phyloP scores from a whole-genome alignment of 257 asterid genomes.

The Capsicum rhomboideum region DNA sequence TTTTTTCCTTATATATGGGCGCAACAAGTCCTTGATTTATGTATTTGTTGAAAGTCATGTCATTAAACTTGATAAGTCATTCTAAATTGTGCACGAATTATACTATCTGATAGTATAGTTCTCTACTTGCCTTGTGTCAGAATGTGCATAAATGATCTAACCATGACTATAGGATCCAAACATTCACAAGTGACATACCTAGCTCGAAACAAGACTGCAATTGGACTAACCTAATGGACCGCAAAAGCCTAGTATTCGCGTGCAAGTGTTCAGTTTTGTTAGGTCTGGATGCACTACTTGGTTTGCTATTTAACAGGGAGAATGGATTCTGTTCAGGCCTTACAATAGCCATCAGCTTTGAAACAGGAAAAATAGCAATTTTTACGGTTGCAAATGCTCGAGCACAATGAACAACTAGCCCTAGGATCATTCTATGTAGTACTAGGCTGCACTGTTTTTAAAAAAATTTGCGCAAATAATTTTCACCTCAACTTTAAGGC shows the following conservation, averaged over 20 bases:
- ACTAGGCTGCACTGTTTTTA: slow-evolving; percentile 40
- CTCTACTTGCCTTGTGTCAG: slow-evolving; percentile 49
- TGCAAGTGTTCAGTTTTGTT: slow-evolving; percentile 48
- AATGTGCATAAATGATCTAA: slow-evolving; percentile 14
- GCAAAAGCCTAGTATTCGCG: slow-evolving; percentile 30
- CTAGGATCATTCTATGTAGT: slow-evolving; percentile 56
- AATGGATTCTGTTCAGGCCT: slow-evolving; percentile 39
- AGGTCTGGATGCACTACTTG: slow-evolving; percentile 44
- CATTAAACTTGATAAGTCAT: too few relatives aligned
- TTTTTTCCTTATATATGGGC: too few relatives aligned
- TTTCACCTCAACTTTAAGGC: background rate
- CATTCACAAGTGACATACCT: slow-evolving; percentile 2
- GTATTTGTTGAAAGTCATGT: too few relatives aligned
- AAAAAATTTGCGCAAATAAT: background rate
- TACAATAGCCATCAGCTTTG: slow-evolving; percentile 51
- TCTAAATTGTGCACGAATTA: too few relatives aligned
- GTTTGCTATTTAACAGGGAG: slow-evolving; percentile 33
- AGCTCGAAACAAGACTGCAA: background rate
- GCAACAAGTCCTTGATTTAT: too few relatives aligned
- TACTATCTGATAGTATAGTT: too few relatives aligned
- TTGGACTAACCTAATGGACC: slow-evolving; percentile 9
- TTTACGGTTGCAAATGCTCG: slow-evolving; percentile 52
- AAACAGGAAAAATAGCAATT: slow-evolving; percentile 37
- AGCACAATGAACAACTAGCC: slow-evolving; percentile 59
- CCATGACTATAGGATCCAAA: background rate